phyloP scores from a whole-genome alignment of 495 filamentous ascomycete species.

The Aspergillus sparsus region DNA sequence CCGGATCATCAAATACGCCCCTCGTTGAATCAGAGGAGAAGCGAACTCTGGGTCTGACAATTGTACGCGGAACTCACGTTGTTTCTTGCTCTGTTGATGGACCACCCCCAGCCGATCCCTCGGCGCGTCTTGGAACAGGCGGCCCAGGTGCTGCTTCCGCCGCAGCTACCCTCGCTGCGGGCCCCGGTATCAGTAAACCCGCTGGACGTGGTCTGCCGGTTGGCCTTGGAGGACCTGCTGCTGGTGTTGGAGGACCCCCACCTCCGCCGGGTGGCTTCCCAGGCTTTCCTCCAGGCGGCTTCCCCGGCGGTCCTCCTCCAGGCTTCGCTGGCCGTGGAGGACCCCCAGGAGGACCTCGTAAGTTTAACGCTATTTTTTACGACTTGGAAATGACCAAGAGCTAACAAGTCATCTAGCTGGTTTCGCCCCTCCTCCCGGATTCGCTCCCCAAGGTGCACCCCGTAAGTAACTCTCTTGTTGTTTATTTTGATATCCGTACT shows the following conservation, averaged over 20 bases:
- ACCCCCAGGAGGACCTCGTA: slow-evolving; percentile 61
- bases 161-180: slow-evolving; percentile 69
- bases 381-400: slow-evolving; percentile 3
- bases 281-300: slow-evolving; percentile 64
- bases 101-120: slow-evolving; percentile 92
- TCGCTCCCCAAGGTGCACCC: slow-evolving; percentile 58
- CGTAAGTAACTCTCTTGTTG: slow-evolving; percentile 48
- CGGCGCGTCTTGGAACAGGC: slow-evolving; percentile 79
- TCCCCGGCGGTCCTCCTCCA: slow-evolving; percentile 67
- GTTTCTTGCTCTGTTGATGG: slow-evolving; percentile 94
- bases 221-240: slow-evolving; percentile 85
- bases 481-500: slow-evolving; percentile 18
- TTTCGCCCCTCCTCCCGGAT: slow-evolving; percentile 66
- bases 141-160: slow-evolving; percentile 65
- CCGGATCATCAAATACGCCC: slow-evolving; percentile 57
- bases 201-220: slow-evolving; percentile 88
- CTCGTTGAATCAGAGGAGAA: slow-evolving; percentile 92
- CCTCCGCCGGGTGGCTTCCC: slow-evolving; percentile 61
- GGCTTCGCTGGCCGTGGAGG: slow-evolving; percentile 79
- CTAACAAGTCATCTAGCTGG: slow-evolving; percentile 43
- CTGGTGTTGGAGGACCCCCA: slow-evolving; percentile 79
- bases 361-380: slow-evolving; percentile 33
- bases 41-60: slow-evolving; percentile 90
- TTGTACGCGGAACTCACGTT: slow-evolving; percentile 90
- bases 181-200: slow-evolving; percentile 88